These are phyloP conservation scores for Catharanthus roseus DNA, from an alignment of 257 asterid species.

Conservation along the genomic window DNA sequence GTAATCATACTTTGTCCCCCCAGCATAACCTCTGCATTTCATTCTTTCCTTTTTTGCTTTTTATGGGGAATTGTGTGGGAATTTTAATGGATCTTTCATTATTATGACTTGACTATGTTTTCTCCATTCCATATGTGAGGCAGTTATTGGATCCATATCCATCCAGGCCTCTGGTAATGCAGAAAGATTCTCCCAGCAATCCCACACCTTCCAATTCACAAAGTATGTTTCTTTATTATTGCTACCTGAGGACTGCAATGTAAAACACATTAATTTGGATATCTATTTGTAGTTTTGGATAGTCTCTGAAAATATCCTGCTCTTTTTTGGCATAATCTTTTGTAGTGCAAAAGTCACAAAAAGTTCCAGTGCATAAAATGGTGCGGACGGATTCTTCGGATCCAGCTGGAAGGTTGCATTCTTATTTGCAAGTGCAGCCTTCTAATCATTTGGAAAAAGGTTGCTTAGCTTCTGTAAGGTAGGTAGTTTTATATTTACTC, in stretches of 20 bases:
- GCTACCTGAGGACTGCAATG: conserved; percentile 12
- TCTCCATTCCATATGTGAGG: conserved; percentile 16
- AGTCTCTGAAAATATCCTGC: not conserved
- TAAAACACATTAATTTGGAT: conserved; percentile 2
- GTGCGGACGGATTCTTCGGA: conserved; percentile 86
- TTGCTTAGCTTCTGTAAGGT: conserved; percentile 82
- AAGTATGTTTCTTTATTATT: conserved; percentile 16
- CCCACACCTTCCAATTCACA: conserved; percentile 51
- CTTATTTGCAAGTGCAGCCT: conserved; percentile 65
- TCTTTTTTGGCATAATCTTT: conserved; percentile 17
- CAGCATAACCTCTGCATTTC: not conserved
- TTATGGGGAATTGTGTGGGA: not conserved
- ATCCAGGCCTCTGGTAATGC: conserved; percentile 31
- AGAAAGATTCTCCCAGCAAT: conserved; percentile 41
- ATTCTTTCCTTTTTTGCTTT: not conserved
- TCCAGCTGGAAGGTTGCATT: conserved; percentile 98
- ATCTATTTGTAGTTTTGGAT: conserved; percentile 1
- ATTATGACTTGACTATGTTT: conserved; percentile 4
- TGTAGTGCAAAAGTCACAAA: conserved; percentile 64
- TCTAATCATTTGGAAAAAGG: conserved; percentile 47
- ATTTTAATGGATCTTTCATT: not conserved
- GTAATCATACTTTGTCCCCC: not conserved
- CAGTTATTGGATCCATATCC: conserved; percentile 58
- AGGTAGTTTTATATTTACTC: conserved; percentile 48
- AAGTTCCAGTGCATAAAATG: conserved; percentile 84